Base-by-base conservation (phyloP, 148 eudicot species). In the Vaccinium vitisidaea region DNA sequence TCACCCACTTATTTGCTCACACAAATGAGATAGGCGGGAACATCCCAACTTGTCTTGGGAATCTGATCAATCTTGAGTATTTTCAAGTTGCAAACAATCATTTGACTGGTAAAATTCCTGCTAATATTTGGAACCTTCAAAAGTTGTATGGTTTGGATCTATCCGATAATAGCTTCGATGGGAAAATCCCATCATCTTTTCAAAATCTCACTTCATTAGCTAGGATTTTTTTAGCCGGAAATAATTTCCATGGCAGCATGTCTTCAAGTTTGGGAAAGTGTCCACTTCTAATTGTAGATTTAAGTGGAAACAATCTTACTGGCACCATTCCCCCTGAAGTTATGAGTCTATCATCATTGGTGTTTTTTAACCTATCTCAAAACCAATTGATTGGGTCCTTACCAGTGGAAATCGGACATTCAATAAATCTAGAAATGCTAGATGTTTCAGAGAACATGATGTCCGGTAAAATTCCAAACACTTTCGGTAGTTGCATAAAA, bases 1-100 rank as follows among this genome's bases (percentile, higher is more conserved):
- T 63, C 10, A 1, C 0, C 0, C 0, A 0, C 0, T 63, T 63
- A 23, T 1, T 0, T 4, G 3, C n/a, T 1, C 0, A 1, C 3
- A 0, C 0, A 21, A 63, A 63, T 23, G 10, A 23, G 27, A 63
- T 63, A 8, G 25, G 19, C 23, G 70, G 70, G 0, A 63, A 2
- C 70, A 63, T 63, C 30, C 70, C 70, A 23, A 8, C 27, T 63
- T 18, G 70, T 1, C 0, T 63, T 23, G 70, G 27, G 70, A 63
- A n/a, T n/a, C 25, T 63, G 2, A 18, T n/a, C 11, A 63, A 21
- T n/a, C 10, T 63, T 1, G n/a, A 8, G 11, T 0, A 0, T 0
- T 63, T 8, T 63, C 30, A n/a, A 0, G 0, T 1, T 11, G 8
- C 2, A 23, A 1, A 3, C 19, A 81, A 81, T 50, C n/a, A 63